Percentiles rank a stretch among this genome's conserved stretches.
These are phyloP conservation scores for Neofusicoccum ribis DNA, from an alignment of 2,329 filamentous ascomycete genomes.

Conservation along the genomic window DNA sequence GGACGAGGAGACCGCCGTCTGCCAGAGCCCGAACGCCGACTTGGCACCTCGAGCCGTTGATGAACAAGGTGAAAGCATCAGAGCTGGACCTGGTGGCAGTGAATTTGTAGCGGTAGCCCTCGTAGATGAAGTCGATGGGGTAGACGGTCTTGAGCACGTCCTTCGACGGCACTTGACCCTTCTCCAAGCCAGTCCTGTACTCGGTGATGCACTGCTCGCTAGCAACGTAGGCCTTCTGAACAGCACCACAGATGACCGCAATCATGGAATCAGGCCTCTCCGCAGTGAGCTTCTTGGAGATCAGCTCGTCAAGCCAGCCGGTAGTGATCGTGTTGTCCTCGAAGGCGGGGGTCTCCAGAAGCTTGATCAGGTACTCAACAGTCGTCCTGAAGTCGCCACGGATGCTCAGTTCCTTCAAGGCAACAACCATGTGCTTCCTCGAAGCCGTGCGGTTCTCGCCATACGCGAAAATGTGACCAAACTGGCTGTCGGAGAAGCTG, in stretches of 20 bases:
- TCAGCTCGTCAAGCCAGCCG: conserved; percentile 97
- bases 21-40: conserved; percentile 90
- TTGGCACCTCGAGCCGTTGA: conserved; percentile 95
- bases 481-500: conserved; percentile 98
- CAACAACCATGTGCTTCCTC: conserved; percentile 98
- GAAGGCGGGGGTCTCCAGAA: conserved; percentile 96
- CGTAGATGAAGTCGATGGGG: conserved; percentile 97
- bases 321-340: conserved; percentile 99
- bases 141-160: conserved; percentile 98
- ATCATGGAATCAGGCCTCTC: conserved; percentile 92
- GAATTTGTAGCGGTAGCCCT: conserved; percentile 95
- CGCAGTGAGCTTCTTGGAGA: conserved; percentile 94
- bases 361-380: conserved; percentile 97
- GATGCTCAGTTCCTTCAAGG: conserved; percentile 97
- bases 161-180: conserved; percentile 95
- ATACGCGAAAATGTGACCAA: conserved; percentile 98
- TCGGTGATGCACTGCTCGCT: conserved; percentile 86
- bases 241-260: conserved; percentile 92
- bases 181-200: conserved; percentile 86
- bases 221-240: conserved; percentile 92
- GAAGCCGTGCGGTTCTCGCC: conserved; percentile 96
- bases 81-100: conserved; percentile 88
- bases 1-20: conserved; percentile 88
- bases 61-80: conserved; percentile 97
- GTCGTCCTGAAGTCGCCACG: conserved; percentile 99